Base-by-base conservation (phyloP, 2,329 filamentous ascomycete genomes). In the Claviceps paspali region DNA sequence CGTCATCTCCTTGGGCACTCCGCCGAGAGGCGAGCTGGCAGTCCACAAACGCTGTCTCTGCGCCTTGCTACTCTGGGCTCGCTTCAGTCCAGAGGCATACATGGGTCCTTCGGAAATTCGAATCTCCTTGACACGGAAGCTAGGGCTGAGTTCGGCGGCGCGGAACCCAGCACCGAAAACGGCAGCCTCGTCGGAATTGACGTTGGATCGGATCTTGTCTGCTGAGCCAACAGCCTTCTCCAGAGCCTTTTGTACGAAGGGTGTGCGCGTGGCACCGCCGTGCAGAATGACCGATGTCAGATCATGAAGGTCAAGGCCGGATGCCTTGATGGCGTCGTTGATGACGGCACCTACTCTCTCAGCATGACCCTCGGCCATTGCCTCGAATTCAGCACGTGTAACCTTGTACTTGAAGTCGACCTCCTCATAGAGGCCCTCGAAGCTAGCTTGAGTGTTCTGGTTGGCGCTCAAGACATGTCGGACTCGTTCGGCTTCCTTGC, bases 41-140 rank as follows among this genome's bases (percentile, higher is more conserved):
- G 78, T 79, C 70, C 92, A 96, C 18, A 98, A 68, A 53, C 82
- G 81, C 62, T 94, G 84, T 49, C 79, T 75, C 51, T 79, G 74
- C 36, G 74, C 65, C 62, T 88, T 82, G 29, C 73, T 70, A 40
- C 73, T 67, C 41, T 64, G 66, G 27, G 65, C 73, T 73, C 84
- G 94, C 56, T 79, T 82, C 49, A 94, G 71, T 39, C 77, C 76
- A 21, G 81, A 71, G 2, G 77, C 65, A 54, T 91, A 95, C 30
- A 69, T 68, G 29, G 82, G 73, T 17, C 72, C 75, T 49, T 98
- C 91, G n/a, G 67, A 70, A 36, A 82, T 75, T 41, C 82, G 73
- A 46, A 98, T 98, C 53, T 96, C 91, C 69, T 96, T 98, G 54
- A 98, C 91, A 43, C 86, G 80, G 76, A 98, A 98, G 55, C 82